Base-by-base conservation (phyloP, 2,329 filamentous ascomycete species). In the Trichophyton equinum region DNA sequence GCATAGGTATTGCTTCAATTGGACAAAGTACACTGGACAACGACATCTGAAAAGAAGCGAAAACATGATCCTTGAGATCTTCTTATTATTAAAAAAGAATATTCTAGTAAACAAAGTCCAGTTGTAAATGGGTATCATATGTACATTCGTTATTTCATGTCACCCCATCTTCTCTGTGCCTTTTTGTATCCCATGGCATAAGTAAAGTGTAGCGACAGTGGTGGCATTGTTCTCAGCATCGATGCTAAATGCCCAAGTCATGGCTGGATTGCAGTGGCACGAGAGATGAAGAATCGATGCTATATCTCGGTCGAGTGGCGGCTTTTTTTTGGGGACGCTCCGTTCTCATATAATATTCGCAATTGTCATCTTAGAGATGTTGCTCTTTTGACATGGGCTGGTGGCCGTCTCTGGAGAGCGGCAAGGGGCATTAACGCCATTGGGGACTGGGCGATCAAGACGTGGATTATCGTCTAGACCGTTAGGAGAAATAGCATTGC, bases 321-420 rank as follows among this genome's bases (percentile, higher is more conserved):
- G 6, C 30, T 30, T 3, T 13, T 15, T 30, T 3, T 13, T 15
- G 1, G 20, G 20, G 11, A 22, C 11, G 9, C 11, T 38, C 11
- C 33, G 4, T n/a, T 30, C 38, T 25, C 64, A 76, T 27, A 77
- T 77, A 62, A 77, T 77, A 64, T 72, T 77, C 13, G 76, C 75
- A 62, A 77, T 77, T 22, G 73, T 77, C 76, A 77, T 77, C 56
- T 75, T 72, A 60, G 74, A 74, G 66, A 73, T 71, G 53, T 51
- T 61, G 67, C 60, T 72, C 69, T 61, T 63, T 70, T 13, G 67
- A 67, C 68, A 15, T 70, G 64, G 22, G 64, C 64, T 36, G 59
- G 59, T 27, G 59, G 61, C 13, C 66, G 55, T 27, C 67, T 62
- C 61, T 69, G 66, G 27, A 68, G 66, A 22, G 64, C 65, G 47